phyloP scores from a whole-genome alignment of 805 yeast species.

The Candida rishiriensis region DNA sequence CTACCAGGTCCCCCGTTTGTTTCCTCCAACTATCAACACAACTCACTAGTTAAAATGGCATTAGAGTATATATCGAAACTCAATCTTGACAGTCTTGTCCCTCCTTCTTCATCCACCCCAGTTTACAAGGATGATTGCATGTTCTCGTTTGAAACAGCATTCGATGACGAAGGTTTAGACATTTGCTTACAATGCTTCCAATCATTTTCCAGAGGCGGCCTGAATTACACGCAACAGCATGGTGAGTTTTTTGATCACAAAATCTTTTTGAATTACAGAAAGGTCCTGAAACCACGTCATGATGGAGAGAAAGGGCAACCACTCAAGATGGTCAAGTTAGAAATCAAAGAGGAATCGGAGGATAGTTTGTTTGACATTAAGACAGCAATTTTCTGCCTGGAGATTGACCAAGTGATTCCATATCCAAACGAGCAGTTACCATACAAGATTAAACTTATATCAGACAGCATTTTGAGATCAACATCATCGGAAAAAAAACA shows the following conservation, averaged over 20 bases:
- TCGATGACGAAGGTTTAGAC: conserved; percentile 55
- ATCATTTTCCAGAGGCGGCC: conserved; percentile 49
- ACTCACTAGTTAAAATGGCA: conserved; percentile 5
- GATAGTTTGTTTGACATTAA: conserved; percentile 53
- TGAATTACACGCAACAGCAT: conserved; percentile 58
- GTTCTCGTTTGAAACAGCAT: conserved; percentile 73
- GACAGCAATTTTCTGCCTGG: conserved; percentile 37
- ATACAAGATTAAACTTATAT: conserved; percentile 28
- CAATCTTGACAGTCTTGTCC: conserved; percentile 10
- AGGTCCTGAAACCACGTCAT: conserved; percentile 41
- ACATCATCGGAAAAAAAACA: conserved; percentile 56
- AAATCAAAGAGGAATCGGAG: conserved; percentile 59
- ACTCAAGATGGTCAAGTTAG: conserved; percentile 57
- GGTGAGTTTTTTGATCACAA: conserved; percentile 46
- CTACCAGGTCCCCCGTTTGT: too few relatives aligned
- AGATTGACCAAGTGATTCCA: conserved; percentile 22
- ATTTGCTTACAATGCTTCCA: conserved; percentile 73
- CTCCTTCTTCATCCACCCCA: conserved; percentile 31
- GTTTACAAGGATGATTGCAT: conserved; percentile 88
- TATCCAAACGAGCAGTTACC: conserved; percentile 29
- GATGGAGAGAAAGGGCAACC: conserved; percentile 30
- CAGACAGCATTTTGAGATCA: conserved; percentile 46
- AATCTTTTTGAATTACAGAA: conserved; percentile 54
- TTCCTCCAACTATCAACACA: too few relatives aligned
- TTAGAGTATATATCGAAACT: conserved; percentile 15